Base-by-base conservation (phyloP, 306 rosid genomes). In the Coriaria nepalensis region DNA sequence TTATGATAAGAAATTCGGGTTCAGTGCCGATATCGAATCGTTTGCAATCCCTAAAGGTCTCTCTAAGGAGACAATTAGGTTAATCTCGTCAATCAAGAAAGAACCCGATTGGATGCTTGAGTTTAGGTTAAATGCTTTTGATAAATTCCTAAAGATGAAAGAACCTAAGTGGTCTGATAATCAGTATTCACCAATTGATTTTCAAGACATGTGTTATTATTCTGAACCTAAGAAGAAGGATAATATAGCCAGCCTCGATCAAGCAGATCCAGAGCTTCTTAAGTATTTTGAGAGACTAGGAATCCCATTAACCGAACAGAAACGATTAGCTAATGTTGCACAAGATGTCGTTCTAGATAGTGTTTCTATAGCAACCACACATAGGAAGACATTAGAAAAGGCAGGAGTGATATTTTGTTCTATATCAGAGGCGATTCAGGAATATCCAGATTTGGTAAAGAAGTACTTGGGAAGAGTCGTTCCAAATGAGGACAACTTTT, bases 51-150 rank as follows among this genome's bases (percentile, higher is more conserved):
- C 96, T 0, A 87, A 87, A 12, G 96, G 96, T 2, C 72, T 87
- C 0, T 70, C 87, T 1, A 34, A 62, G 45, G 93, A 87, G 14
- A 87, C 96, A 0, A 65, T 87, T 8, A 55, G 75, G 0, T 44
- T 75, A 20, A 87, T 87, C 9, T 87, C 93, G 4, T 47, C 78
- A 6, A 55, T 87, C 0, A 87, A 87, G 42, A 64, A 68, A 12
- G 96, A 87, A 56, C 96, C 96, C 1, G 74, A 67, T 50, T 87
- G 96, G 96, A 87, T 87, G 96, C 82, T 82, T 9, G 72, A 75
- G 56, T 87, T 87, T 49, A 62, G 96, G 9, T 62, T 87, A 46
- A 75, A 61, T 9, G 94, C 96, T 10, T 80, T 50, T 34, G 87
- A 82, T 33, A 87, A 61, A 53, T 87, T 87, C 59, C 42, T 69